Base-by-base conservation (phyloP, 371 early-diverging fungal genomes). In the Entomophthora muscae region DNA sequence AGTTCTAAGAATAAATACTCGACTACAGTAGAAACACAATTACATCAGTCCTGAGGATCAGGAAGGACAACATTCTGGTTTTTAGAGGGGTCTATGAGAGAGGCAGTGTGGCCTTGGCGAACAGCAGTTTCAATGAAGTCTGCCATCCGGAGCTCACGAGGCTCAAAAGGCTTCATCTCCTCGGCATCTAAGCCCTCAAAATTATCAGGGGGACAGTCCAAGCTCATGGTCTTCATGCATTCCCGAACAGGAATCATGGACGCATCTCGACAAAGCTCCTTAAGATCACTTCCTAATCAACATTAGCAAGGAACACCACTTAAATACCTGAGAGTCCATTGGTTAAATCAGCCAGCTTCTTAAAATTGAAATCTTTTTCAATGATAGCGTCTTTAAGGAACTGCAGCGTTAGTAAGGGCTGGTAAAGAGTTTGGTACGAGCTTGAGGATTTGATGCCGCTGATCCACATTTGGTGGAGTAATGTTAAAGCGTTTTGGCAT, bases 401-500 rank as follows among this genome's bases (percentile, higher is more conserved):
- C 89, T 88, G 17, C 24, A 28, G 23, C 17, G 2, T 26, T 24
- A 30, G 26, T 17, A 17, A 17, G 12, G 26, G 30, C 23, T 13
- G 22, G 51, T 31, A 13, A 42, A 17, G 10, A 5, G 17, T n/a
- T n/a, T 66, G 73, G 66, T 73, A 89, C 85, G 57, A 96, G 70
- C 52, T 80, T 77, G 52, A 99, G 75, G 56, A 99, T 94, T 63
- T 89, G 85, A 65, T 73, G 78, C 60, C 99, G 79, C 75, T 97
- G 98, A 26, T 82, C 81, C 32, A 80, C 79, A 31, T 83, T 86
- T 1, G 99, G 99, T 63, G 97, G 79, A 70, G 81, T 67, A 60
- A 98, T 82, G n/a, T 84, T 79, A 68, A 93, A 89, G 30, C 92
- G 78, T 71, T 95, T 95, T 33, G 98, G 98, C 98, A 98, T 98